These are phyloP conservation scores for Penicillium mononematosum DNA, from an alignment of 495 filamentous ascomycete species.

Conservation along the genomic window DNA sequence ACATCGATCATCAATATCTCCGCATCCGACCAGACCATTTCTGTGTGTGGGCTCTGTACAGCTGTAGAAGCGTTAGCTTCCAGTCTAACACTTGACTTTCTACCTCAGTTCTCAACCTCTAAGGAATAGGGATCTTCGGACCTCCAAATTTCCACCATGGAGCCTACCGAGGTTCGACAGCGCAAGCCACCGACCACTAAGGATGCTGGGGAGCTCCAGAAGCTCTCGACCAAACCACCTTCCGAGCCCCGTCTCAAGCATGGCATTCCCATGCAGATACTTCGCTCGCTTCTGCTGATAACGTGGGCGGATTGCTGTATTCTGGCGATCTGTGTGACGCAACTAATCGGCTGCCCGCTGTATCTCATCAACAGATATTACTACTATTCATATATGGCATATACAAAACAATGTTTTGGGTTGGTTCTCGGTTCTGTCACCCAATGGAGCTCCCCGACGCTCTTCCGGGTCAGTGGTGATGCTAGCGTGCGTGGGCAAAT, in stretches of 20 bases:
- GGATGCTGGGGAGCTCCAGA: constrained; percentile 19
- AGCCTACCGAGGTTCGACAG: constrained; percentile 41
- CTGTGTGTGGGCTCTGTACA: constrained; percentile 2
- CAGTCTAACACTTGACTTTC: background rate
- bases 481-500: constrained; percentile 58
- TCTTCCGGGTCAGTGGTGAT: constrained; percentile 62
- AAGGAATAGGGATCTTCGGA: background rate
- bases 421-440: constrained; percentile 59
- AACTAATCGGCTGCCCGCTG: constrained; percentile 56
- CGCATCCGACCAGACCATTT: background rate
- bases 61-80: background rate
- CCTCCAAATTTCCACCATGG: constrained; percentile 33
- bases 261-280: constrained; percentile 60
- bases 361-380: constrained; percentile 60
- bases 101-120: background rate
- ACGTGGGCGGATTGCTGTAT: constrained; percentile 64
- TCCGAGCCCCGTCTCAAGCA: constrained; percentile 60
- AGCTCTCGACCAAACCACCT: constrained; percentile 25
- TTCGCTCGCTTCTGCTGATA: constrained; percentile 61
- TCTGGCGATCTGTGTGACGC: constrained; percentile 51
- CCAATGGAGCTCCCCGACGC: constrained; percentile 60
- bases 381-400: constrained; percentile 65
- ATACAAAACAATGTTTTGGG: constrained; percentile 63
- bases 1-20: constrained; percentile 1
- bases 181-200: constrained; percentile 32